A percentile compares a stretch with the other conserved stretches of the same genome.
Conservation (phyloP, 352 stramenopile species). For the Globisporangium nodosum region DNA sequence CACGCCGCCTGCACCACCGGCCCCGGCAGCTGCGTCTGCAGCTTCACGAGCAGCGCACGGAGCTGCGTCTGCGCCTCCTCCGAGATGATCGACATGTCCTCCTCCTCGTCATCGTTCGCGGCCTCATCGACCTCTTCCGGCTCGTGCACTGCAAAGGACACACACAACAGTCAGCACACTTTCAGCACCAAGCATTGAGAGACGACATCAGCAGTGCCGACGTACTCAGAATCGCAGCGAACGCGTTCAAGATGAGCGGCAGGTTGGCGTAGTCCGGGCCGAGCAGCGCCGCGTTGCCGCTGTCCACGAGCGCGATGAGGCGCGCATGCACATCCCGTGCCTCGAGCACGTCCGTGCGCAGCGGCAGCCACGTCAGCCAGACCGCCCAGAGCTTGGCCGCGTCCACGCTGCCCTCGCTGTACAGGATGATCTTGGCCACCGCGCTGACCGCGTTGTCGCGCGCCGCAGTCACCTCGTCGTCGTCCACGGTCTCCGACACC, state of each 20-base stretch:
- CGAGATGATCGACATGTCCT: slow-evolving; percentile 68
- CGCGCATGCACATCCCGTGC: slow-evolving; percentile 71
- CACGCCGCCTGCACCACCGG: slow-evolving; percentile 62
- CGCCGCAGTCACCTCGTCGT: slow-evolving; percentile 58
- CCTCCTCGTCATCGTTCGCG: slow-evolving; percentile 50
- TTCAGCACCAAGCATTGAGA: slow-evolving; percentile 5
- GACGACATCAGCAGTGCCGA: slow-evolving; percentile 9
- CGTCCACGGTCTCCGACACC: slow-evolving; percentile 38
- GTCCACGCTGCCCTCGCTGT: slow-evolving; percentile 51
- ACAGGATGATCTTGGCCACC: slow-evolving; percentile 73
- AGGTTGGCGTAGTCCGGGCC: slow-evolving; percentile 64
- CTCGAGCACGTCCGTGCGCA: slow-evolving; percentile 75
- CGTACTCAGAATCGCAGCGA: slow-evolving; percentile 69
- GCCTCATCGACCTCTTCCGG: slow-evolving; percentile 45
- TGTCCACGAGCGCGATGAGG: slow-evolving; percentile 57
- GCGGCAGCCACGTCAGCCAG: slow-evolving; percentile 80
- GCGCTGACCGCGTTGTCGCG: slow-evolving; percentile 81
- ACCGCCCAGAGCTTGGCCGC: slow-evolving; percentile 54
- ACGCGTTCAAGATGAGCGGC: slow-evolving; percentile 62
- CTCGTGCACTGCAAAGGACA: slow-evolving; percentile 46
- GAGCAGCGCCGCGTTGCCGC: slow-evolving; percentile 56
- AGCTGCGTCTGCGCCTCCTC: slow-evolving; percentile 55
- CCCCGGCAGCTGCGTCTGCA: slow-evolving; percentile 63
- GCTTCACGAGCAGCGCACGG: slow-evolving; percentile 45
- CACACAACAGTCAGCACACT: slow-evolving; percentile 13